Conservation (phyloP, 352 stramenopile species). For the Pythium graminicola region DNA sequence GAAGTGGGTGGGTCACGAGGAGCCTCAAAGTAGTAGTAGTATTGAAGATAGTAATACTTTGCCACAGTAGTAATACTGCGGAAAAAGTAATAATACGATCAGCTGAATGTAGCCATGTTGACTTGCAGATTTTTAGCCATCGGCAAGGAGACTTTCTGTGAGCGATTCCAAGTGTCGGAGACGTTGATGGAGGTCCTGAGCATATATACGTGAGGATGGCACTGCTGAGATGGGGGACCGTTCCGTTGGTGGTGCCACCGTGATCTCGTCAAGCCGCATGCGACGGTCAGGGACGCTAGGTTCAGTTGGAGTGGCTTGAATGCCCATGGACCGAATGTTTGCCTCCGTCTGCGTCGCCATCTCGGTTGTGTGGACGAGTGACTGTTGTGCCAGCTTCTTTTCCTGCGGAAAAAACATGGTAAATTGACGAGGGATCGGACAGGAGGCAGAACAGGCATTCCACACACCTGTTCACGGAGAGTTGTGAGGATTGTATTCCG, state of each 20-base stretch:
- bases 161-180: constrained; percentile 51
- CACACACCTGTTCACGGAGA: constrained; percentile 35
- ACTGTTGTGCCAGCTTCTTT: not conserved
- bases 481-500: constrained; percentile 55
- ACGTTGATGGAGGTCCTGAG: constrained; percentile 16
- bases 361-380: not conserved
- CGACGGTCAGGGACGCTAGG: not conserved
- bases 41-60: not conserved
- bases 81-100: not conserved
- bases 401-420: not conserved
- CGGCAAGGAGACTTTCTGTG: constrained; percentile 46
- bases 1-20: not conserved
- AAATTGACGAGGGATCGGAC: not conserved
- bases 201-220: not conserved
- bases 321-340: not conserved
- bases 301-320: not conserved
- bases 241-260: not conserved
- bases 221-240: too few relatives aligned
- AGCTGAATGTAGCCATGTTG: not conserved
- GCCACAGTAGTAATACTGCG: not conserved
- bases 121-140: constrained; percentile 11
- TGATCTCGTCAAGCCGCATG: constrained; percentile 14
- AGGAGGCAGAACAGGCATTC: not conserved
- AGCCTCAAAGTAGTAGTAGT: not conserved
- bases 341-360: constrained; percentile 2